Evolutionary conservation across 305 asterid genomes (phyloP), one percentile per base, ranked within the genome.

Genomic region (Fraxinus ornus): DNA sequence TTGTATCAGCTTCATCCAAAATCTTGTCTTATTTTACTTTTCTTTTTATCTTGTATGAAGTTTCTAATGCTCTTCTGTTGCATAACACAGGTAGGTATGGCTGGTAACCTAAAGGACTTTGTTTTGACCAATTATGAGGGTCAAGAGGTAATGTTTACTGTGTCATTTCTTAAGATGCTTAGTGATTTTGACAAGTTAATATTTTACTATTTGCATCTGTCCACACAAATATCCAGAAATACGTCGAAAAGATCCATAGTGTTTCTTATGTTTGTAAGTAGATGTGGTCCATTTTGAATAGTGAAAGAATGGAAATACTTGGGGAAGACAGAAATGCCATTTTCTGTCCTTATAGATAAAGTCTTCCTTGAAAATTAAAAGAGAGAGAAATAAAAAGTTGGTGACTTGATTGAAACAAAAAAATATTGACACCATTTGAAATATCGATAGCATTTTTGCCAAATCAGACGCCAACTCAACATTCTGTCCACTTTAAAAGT

Each of bases 21-120:
- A 66, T 26, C 8, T 66, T 66, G 17, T 66, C 19, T 9, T 66
- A 10, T 26, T 66, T 66, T 66, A 26, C 8, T 26, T 66, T 24
- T 12, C 57, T 5, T 41, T 26, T 76, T 22, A 6, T 5, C 17
- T 39, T 57, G 44, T 66, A 49, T 71, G 22, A 36, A 10, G 75
- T 73, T 64, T 79, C 66, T 81, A 73, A 57, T 19, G 79, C 77
- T 74, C 60, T 36, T 36, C 82, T 60, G 15, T 77, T 77, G 22
- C 57, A 30, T 75, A 76, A 70, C 87, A 83, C 88, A 96, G 98
- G 91, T 96, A 60, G 97, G 90, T 64, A 93, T 96, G 98, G 97
- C 98, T 84, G 97, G 93, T 82, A 96, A 96, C 84, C 90, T 96
- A 39, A 92, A 85, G 91, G 92, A 94, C 84, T 91, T 86, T 73